Evolutionary conservation across 768 basidiomycete species (phyloP), one percentile per base, ranked within the genome.

Genomic region (Rhizopogon vulgaris): DNA sequence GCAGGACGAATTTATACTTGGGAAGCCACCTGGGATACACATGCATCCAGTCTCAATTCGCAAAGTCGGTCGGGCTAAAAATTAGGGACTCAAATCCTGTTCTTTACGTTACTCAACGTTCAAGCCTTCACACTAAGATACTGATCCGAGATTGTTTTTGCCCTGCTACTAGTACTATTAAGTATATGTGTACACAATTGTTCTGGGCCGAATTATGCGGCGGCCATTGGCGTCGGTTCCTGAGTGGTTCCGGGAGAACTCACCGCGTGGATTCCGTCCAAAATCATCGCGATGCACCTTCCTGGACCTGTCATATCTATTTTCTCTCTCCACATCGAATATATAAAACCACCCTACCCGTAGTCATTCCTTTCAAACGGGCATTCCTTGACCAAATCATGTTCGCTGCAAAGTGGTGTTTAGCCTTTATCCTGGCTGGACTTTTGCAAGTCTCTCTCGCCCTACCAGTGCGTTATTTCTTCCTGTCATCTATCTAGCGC

Each of bases 181-280:
- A 34, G 32, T 34, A 34, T 12, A 22, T 22, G 18, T 22, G 18
- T 39, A 22, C 10, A 11, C 11, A 11, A 12, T 25, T 62, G 64
- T 67, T 39, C 38, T 27, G 41, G 52, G 50, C 51, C 58, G 55
- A 57, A 49, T 53, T 49, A 55, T 49, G 38, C 51, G 63, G 66
- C 63, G 63, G 57, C 53, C 56, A 59, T 56, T 60, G 60, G 36
- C 12, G 15, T 32, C 52, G 49, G 66, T 63, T 57, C 66, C 64
- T 63, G 60, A 47, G 49, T 41, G 41, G 52, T 42, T 54, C 63
- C 61, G 48, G 53, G 41, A 56, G 46, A 46, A 34, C 38, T 12
- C 12, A 48, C 50, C 53, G 32, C 55, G 60, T 58, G 58, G 56
- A 52, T 56, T 10, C 4, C 32, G 4, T 11, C 12, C 32, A 22